Base-by-base conservation (phyloP, 2,329 filamentous ascomycete genomes). In the Ophiocordyceps camponoti-saundersi region DNA sequence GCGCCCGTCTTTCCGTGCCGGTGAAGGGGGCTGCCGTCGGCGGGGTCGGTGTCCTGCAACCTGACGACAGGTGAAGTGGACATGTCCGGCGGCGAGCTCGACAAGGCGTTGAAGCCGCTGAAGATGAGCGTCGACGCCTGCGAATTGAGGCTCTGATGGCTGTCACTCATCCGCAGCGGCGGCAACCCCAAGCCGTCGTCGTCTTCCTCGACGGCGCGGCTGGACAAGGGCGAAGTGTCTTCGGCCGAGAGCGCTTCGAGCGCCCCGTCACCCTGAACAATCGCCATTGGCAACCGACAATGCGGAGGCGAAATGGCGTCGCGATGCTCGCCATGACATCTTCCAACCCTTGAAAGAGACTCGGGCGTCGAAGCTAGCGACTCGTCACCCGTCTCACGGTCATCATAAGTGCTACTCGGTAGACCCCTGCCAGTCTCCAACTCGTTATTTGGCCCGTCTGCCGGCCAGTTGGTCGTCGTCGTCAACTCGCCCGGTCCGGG, bases 1-100 rank as follows among this genome's bases (percentile, higher is more conserved):
- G 36, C n/a, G 16, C 16, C 36, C 32, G 32, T 34, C 36, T 40
- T 40, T 16, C 16, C 16, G 8, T n/a, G 15, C n/a, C 36, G 36
- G 56, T 68, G 72, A 2, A 70, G 67, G 4, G 68, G 68, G 49
- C 69, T 73, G 18, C 64, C 59, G 40, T 62, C 63, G 52, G 64
- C 50, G 13, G 59, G 52, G 48, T 64, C 50, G 13, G 59, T 52
- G 48, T 64, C 56, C 11, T 55, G 61, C 30, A 64, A 51, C 21
- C 59, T 59, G 26, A 48, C 51, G 36, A 50, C 56, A 32, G 69
- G 69, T 6, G 70, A 72, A 1, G 61, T 61, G 8, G 69, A 72
- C 1, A 65, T 56, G 43, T 72, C 70, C 0, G 64, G 62, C 1
- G 56, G 51, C 41, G 68, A 66, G 51, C 70, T 71, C 6, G 63